These are phyloP conservation scores for Aspergillus sclerotiicarbonarius DNA, from an alignment of 495 filamentous ascomycete genomes.

Conservation along the genomic window DNA sequence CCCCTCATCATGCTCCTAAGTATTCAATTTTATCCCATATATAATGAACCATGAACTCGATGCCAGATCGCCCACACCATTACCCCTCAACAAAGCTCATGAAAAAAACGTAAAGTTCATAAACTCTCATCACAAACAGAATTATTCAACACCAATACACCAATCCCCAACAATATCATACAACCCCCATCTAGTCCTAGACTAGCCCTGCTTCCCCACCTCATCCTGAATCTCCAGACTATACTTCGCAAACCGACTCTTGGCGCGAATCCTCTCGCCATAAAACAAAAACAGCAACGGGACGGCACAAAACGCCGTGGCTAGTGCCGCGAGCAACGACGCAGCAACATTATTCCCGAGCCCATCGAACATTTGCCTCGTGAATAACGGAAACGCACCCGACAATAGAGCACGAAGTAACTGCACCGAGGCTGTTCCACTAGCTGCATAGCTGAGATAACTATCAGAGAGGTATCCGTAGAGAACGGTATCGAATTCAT, in stretches of 20 bases:
- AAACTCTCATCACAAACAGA: too few relatives aligned
- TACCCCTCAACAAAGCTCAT: too few relatives aligned
- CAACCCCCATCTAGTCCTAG: not conserved
- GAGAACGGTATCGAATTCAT: conserved; percentile 44
- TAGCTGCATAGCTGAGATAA: conserved; percentile 43
- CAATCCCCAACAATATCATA: too few relatives aligned
- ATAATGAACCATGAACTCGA: too few relatives aligned
- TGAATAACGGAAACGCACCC: conserved; percentile 42
- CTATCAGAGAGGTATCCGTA: conserved; percentile 46
- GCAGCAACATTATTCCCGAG: conserved; percentile 39
- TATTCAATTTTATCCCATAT: too few relatives aligned
- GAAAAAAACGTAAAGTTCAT: too few relatives aligned
- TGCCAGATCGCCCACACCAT: too few relatives aligned
- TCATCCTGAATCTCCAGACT: conserved; percentile 28
- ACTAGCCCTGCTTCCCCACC: not conserved
- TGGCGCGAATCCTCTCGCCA: conserved; percentile 34
- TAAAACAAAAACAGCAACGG: conserved; percentile 35
- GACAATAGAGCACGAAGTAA: conserved; percentile 38
- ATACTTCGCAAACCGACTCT: conserved; percentile 43
- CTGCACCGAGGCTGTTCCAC: conserved; percentile 38
- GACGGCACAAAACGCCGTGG: conserved; percentile 37
- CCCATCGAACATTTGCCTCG: conserved; percentile 33
- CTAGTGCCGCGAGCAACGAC: conserved; percentile 38
- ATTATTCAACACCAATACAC: too few relatives aligned
- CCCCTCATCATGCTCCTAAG: too few relatives aligned